Evolutionary conservation across 164 flowering plant species (phyloP).

Genomic region (Dillenia suffruticosa): DNA sequence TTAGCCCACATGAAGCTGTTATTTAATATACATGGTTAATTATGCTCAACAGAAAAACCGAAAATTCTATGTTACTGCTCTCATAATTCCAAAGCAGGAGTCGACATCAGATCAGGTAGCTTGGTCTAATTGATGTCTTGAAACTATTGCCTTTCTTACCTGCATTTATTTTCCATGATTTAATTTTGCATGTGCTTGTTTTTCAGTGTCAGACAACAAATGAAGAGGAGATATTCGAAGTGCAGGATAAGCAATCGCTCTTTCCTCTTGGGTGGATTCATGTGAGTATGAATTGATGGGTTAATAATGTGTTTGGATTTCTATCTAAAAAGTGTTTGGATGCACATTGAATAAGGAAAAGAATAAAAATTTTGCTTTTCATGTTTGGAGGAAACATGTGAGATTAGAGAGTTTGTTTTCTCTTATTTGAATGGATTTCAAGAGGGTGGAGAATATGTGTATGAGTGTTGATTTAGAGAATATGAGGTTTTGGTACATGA

Average conservation of each 20-base stretch:
- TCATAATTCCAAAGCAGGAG: slow-evolving; percentile 96
- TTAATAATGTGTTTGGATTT: neutral
- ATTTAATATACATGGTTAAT: slow-evolving; percentile 4
- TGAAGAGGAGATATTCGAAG: slow-evolving; percentile 98
- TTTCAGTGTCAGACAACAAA: slow-evolving; percentile 87
- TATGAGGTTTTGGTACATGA: too few species aligned
- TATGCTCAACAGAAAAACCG: slow-evolving; percentile 64
- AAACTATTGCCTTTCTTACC: neutral
- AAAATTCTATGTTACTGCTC: slow-evolving; percentile 72
- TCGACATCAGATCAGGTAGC: slow-evolving; percentile 87
- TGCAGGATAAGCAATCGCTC: slow-evolving; percentile 86
- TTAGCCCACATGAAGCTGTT: neutral
- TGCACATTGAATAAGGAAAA: too few species aligned
- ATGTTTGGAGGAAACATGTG: too few species aligned
- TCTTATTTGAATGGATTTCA: too few species aligned
- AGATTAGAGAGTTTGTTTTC: too few species aligned
- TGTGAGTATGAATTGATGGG: slow-evolving; percentile 40
- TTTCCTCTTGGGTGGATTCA: slow-evolving; percentile 99
- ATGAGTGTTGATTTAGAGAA: too few species aligned
- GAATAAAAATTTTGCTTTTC: too few species aligned
- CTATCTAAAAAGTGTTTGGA: too few species aligned
- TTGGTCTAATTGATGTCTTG: slow-evolving; percentile 1
- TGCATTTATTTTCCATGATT: neutral
- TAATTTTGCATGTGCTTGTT: slow-evolving; percentile 6
- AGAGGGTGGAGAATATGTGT: too few species aligned